Conservation (phyloP, 169 alveolate genomes). For the Cryptosporidium sp. region DNA sequence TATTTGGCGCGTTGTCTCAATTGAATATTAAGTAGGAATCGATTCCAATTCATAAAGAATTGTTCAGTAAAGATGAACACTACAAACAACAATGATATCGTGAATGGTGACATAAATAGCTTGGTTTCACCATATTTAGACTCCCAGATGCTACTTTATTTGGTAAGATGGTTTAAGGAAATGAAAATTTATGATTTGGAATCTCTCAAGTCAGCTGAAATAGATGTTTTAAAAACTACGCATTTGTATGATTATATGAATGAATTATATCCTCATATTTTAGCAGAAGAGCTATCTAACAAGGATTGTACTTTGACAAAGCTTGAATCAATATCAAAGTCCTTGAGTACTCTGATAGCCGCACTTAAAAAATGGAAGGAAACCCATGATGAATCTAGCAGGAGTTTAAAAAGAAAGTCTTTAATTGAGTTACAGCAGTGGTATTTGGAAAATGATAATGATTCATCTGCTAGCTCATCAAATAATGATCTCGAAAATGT, state of each 20-base stretch:
- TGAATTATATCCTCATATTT: constrained; percentile 8
- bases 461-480: not conserved
- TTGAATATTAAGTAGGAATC: not conserved
- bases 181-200: constrained; percentile 14
- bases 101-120: constrained; percentile 10
- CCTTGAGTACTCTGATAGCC: constrained; percentile 22
- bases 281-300: constrained; percentile 18
- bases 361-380: constrained; percentile 73
- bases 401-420: constrained; percentile 62
- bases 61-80: constrained; percentile 14
- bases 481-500: not conserved
- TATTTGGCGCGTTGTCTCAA: constrained; percentile 74
- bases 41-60: not conserved
- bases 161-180: constrained; percentile 55
- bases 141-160: constrained; percentile 52
- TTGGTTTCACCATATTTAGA: constrained; percentile 58
- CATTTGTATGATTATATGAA: constrained; percentile 57
- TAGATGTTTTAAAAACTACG: constrained; percentile 47
- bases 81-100: constrained; percentile 5
- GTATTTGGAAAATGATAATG: constrained; percentile 35
- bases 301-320: not conserved
- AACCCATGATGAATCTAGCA: constrained; percentile 73
- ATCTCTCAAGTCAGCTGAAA: constrained; percentile 37
- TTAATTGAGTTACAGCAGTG: constrained; percentile 60
- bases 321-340: constrained; percentile 16